Conservation (phyloP, 148 eudicot species). For the Tetragonia tetragonoides region DNA sequence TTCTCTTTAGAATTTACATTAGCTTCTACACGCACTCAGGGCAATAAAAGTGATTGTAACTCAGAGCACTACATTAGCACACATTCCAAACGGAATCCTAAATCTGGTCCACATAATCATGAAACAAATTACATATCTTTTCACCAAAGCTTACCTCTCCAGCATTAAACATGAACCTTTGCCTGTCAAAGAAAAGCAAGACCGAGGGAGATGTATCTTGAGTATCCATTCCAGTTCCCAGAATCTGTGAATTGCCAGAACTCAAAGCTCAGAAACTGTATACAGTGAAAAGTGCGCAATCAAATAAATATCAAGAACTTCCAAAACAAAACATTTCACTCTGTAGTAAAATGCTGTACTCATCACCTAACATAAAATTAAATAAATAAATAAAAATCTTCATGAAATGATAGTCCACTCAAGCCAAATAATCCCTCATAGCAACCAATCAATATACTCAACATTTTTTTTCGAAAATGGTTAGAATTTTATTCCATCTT, state of each 20-base stretch:
- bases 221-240: constrained; percentile 98
- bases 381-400: neutral
- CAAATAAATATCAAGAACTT: neutral
- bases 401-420: neutral
- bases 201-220: constrained; percentile 94
- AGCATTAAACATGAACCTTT: constrained; percentile 88
- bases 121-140: neutral
- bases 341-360: neutral
- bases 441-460: neutral
- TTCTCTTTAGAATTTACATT: too few relatives aligned
- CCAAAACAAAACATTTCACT: neutral
- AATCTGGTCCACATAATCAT: neutral
- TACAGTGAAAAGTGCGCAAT: neutral
- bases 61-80: neutral
- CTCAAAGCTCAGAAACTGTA: neutral
- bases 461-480: neutral
- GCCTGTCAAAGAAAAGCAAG: constrained; percentile 87
- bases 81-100: constrained; percentile 7
- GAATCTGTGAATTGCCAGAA: constrained; percentile 44
- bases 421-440: neutral
- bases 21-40: neutral
- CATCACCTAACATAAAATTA: neutral
- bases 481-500: too few relatives aligned
- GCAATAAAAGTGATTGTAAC: constrained; percentile 6
- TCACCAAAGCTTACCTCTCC: constrained; percentile 69